phyloP scores from a whole-genome alignment of 2,329 filamentous ascomycete species.

The Escovopsis sp. region DNA sequence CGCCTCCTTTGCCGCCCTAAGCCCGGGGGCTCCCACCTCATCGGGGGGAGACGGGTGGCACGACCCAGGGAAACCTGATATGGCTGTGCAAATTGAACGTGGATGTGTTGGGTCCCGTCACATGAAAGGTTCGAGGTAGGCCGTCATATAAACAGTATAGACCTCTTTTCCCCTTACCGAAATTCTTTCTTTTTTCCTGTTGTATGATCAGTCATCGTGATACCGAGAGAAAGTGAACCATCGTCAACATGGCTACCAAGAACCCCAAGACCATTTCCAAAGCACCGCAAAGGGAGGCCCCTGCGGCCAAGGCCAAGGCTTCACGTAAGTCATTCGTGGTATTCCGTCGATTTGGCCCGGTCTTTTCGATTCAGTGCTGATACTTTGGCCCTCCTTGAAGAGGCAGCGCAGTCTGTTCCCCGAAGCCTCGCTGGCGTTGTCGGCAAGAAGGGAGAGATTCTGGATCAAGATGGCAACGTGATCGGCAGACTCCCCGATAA shows the following conservation, averaged over 20 bases:
- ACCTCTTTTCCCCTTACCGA: too few species aligned
- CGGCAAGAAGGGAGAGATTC: conserved; percentile 29
- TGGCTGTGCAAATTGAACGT: too few species aligned
- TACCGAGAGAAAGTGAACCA: not conserved
- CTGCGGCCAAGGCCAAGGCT: conserved; percentile 14
- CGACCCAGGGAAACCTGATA: too few species aligned
- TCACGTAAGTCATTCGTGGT: conserved; percentile 14
- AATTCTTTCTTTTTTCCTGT: too few species aligned
- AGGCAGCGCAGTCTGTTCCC: conserved; percentile 17
- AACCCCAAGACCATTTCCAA: conserved; percentile 15
- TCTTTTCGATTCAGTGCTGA: not conserved
- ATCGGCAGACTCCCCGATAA: conserved; percentile 28
- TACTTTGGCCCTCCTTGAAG: conserved; percentile 6
- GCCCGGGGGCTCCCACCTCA: too few species aligned
- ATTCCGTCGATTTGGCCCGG: not conserved
- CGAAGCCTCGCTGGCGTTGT: conserved; percentile 27
- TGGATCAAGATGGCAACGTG: conserved; percentile 28
- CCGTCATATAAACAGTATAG: too few species aligned
- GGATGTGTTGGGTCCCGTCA: too few species aligned
- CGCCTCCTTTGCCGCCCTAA: too few species aligned
- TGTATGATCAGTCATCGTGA: too few species aligned
- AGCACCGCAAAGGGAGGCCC: conserved; percentile 18
- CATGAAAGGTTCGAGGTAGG: too few species aligned
- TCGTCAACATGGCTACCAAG: conserved; percentile 10
- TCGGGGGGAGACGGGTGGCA: too few species aligned